Base-by-base conservation (phyloP, 2,329 filamentous ascomycete genomes). In the Colletotrichum kahawae region DNA sequence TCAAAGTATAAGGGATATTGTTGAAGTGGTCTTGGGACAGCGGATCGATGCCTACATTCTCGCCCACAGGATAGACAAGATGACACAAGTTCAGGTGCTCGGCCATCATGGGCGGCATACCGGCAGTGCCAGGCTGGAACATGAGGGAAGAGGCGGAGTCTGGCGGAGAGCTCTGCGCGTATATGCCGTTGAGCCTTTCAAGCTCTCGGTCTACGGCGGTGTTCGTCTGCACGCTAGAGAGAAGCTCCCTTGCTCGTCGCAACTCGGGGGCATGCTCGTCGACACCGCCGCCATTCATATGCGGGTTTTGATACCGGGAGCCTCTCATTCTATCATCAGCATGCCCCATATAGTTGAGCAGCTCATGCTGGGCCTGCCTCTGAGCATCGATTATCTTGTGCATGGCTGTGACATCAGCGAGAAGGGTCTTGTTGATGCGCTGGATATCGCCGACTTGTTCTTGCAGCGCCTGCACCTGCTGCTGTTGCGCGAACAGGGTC, bases 21-120 rank as follows among this genome's bases (percentile, higher is more conserved):
- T 96, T 92, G 81, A 98, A 95, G 81, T 98, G 95, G 79, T 98
- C 96, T 79, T 95, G 94, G 82, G 96, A 96, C 89, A 98, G 97
- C 2, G 96, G 96, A 81, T 98, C 96, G 78, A 98, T 98, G 68
- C 96, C 96, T 78, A 97, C 95, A 1, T 93, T 97, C 78, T 95
- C 92, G 21, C 96, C 96, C 18, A 98, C 95, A 0, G 96, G 96
- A 82, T 98, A 98, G 12, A 98, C 95, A 69, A 97, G 90, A 77
- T 91, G 90, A 59, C 90, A 86, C 77, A 90, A 87, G 75, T 92
- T 89, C 78, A 92, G 85, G 51, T 89, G 87, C 76, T 92, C 90
- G 76, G 89, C 85, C 78, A 90, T 81, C 81, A 89, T 83, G 29
- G 85, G 84, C 80, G 43, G 82, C 79, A 43, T 81, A 13, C 74